These are phyloP conservation scores for Opeltia flavorubescens DNA, from an alignment of 495 filamentous ascomycete genomes.

Conservation along the genomic window DNA sequence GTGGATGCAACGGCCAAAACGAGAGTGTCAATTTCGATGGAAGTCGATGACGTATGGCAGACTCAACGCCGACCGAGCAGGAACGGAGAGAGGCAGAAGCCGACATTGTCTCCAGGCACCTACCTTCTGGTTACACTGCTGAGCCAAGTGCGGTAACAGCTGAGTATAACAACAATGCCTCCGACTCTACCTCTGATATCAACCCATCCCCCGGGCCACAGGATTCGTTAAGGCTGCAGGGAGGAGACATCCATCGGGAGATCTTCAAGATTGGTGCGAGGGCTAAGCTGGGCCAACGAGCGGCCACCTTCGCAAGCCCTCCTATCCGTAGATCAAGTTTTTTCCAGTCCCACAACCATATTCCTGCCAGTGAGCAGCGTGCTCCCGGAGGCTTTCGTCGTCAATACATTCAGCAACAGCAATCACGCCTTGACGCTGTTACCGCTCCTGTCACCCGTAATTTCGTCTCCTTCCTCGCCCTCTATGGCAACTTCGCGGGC, in stretches of 20 bases:
- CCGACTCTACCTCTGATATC: neutral
- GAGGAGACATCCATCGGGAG: slow-evolving; percentile 54
- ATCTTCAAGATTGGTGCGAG: slow-evolving; percentile 49
- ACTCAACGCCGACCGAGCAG: slow-evolving; percentile 4
- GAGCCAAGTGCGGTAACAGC: slow-evolving; percentile 16
- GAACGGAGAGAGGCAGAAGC: slow-evolving; percentile 16
- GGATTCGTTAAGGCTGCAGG: slow-evolving; percentile 48
- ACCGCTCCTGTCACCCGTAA: slow-evolving; percentile 40
- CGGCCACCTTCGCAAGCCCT: slow-evolving; percentile 43
- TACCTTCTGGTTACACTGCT: slow-evolving; percentile 29
- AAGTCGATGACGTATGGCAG: too few relatives aligned
- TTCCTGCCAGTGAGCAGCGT: slow-evolving; percentile 36
- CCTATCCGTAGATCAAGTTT: slow-evolving; percentile 12
- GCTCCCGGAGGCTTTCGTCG: slow-evolving; percentile 49
- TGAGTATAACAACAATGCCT: neutral
- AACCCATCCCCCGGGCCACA: slow-evolving; percentile 21
- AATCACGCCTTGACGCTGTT: slow-evolving; percentile 27
- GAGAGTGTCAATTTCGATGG: too few relatives aligned
- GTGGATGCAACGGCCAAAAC: too few relatives aligned
- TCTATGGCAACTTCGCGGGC: slow-evolving; percentile 59
- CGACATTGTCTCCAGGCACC: slow-evolving; percentile 25
- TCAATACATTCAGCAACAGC: slow-evolving; percentile 39
- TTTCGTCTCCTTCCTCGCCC: slow-evolving; percentile 54
- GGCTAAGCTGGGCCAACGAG: slow-evolving; percentile 32
- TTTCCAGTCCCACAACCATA: slow-evolving; percentile 11